Evolutionary conservation across 805 yeast species (phyloP).

Genomic region (Scheffersomyces ergatensis): DNA sequence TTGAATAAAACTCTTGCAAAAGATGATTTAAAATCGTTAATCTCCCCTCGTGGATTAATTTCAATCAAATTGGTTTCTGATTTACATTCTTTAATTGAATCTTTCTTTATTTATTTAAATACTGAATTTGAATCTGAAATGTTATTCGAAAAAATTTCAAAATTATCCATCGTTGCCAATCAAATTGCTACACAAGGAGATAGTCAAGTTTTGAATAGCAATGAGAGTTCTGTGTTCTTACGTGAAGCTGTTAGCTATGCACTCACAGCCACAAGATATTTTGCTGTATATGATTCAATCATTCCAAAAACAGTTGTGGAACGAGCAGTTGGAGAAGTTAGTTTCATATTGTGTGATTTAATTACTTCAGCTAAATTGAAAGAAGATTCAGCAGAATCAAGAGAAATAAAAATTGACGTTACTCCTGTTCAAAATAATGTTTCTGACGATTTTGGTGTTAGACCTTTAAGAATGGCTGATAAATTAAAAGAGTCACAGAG

Average conservation of each 20-base stretch:
- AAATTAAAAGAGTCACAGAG: constrained; percentile 27
- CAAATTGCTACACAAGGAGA: constrained; percentile 35
- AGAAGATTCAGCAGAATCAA: constrained; percentile 7
- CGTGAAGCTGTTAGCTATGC: constrained; percentile 71
- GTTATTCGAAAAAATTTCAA: constrained; percentile 52
- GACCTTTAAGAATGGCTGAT: constrained; percentile 69
- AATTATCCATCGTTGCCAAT: constrained; percentile 46
- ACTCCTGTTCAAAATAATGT: constrained; percentile 4
- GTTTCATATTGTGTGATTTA: constrained; percentile 63
- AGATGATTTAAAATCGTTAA: constrained; percentile 24
- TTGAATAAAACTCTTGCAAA: constrained; percentile 12
- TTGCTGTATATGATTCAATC: constrained; percentile 54
- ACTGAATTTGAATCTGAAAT: constrained; percentile 29
- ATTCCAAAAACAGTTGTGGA: constrained; percentile 72
- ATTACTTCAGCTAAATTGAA: constrained; percentile 51
- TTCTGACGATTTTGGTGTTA: constrained; percentile 42
- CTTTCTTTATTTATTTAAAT: constrained; percentile 35
- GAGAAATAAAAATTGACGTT: constrained; percentile 2
- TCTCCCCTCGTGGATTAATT: constrained; percentile 43
- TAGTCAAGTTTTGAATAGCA: constrained; percentile 18
- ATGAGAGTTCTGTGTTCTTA: constrained; percentile 46
- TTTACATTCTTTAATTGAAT: constrained; percentile 49
- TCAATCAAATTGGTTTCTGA: constrained; percentile 43
- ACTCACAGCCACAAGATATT: constrained; percentile 75
- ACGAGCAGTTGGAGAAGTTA: constrained; percentile 72